Evolutionary conservation across 2,329 filamentous ascomycete species (phyloP).

Genomic region (Rutstroemia sp.): DNA sequence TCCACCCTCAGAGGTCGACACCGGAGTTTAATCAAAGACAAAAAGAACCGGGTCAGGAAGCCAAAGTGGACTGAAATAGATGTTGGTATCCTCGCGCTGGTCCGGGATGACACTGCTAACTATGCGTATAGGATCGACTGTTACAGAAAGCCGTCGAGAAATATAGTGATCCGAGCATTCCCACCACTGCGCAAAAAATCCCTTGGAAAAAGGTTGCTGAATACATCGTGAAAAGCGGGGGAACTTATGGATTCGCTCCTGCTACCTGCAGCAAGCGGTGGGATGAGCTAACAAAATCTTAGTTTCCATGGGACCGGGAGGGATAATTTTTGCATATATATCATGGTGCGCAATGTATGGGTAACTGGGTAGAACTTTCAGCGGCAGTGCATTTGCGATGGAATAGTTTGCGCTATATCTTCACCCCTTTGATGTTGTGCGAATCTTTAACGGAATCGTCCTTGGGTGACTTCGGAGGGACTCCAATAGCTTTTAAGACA

Average conservation of each 20-base stretch:
- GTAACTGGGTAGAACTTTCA: background rate
- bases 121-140: constrained; percentile 34
- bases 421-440: background rate
- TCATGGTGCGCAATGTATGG: no score
- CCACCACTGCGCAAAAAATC: constrained; percentile 31
- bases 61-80: constrained; percentile 57
- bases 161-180: constrained; percentile 15
- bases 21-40: constrained; percentile 56
- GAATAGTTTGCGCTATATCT: background rate
- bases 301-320: background rate
- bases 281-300: constrained; percentile 33
- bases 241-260: constrained; percentile 52
- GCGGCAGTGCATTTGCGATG: background rate
- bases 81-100: constrained; percentile 41
- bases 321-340: background rate
- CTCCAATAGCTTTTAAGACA: constrained; percentile 31
- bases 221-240: constrained; percentile 44
- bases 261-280: constrained; percentile 53
- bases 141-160: constrained; percentile 38
- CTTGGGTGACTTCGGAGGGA: constrained; percentile 5
- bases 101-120: constrained; percentile 1
- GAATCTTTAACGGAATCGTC: background rate
- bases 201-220: constrained; percentile 51
- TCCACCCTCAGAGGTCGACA: constrained; percentile 65
- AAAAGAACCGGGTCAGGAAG: constrained; percentile 54